Evolutionary conservation across 495 filamentous ascomycete species (phyloP), one percentile per base, ranked within the genome.

Genomic region (Aspergillus cavernicola): DNA sequence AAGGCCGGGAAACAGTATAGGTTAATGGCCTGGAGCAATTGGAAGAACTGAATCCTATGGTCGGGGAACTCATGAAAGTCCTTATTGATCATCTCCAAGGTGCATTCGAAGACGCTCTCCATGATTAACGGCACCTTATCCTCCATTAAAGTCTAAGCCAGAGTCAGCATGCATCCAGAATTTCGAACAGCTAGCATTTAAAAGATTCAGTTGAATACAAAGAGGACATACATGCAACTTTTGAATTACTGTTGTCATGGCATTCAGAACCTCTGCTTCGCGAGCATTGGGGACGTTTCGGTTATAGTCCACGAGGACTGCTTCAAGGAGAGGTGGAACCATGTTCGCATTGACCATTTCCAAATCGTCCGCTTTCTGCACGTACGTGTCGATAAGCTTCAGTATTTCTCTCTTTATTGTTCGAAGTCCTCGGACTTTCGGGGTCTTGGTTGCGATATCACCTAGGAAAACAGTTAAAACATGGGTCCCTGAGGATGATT

Each of bases 401-500:
- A 99, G 73, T 37, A 99, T 99, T 66, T 99, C 93, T 74, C 97
- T 97, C 74, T 99, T 99, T 77, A 99, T 96, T 11, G 93, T 99
- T 39, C 93, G 84, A 52, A 99, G 75, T 16, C 93, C 93, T 54
- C 93, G 85, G 57, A 97, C 92, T 76, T 86, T 90, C 36, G 93
- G 93, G 77, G 93, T 97, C 73, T 96, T 96, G 1, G 95, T 95
- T n/a, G 93, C 93, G 66, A 99, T 84, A 53, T 85, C 80, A 51
- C 91, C 90, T 92, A 58, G 23, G 45, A 19, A 32, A 22, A 48
- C 3, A 9, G 36, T 42, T 31, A 54, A 12, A 0, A 18, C 3
- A 9, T 16, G 31, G n/a, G 31, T 18, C 2, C 4, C 9, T 2
- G 9, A 4, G 18, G 3, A 20, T 22, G 10, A 22, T 12, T 12